phyloP scores from a whole-genome alignment of 768 basidiomycete genomes.

The Lactifluus volemus region DNA sequence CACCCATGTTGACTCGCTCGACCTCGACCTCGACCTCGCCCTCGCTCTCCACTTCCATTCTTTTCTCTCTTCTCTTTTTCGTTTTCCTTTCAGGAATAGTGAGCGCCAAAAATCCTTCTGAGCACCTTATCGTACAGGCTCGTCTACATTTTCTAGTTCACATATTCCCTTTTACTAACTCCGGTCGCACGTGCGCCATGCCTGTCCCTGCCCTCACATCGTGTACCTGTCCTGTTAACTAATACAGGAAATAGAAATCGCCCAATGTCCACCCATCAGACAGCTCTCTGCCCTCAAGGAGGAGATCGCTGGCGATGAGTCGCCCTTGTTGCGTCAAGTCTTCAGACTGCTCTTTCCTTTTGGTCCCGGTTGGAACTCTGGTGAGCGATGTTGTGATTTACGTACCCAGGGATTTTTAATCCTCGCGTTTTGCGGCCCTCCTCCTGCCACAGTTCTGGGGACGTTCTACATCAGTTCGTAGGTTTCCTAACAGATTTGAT shows the following conservation, averaged over 20 bases:
- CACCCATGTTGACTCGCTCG: background rate
- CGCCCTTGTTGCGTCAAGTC: constrained; percentile 68
- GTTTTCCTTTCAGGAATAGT: background rate
- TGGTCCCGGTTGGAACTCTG: constrained; percentile 81
- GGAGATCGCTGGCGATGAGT: constrained; percentile 52
- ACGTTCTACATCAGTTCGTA: constrained; percentile 97
- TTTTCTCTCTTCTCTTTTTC: constrained; percentile 9
- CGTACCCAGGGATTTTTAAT: background rate
- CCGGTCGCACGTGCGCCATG: constrained; percentile 20
- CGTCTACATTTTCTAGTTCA: background rate
- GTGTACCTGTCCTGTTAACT: constrained; percentile 1
- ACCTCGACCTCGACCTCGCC: background rate
- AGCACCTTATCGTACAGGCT: constrained; percentile 14
- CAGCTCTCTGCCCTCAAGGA: constrained; percentile 51
- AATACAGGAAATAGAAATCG: constrained; percentile 37
- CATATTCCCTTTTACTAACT: constrained; percentile 10
- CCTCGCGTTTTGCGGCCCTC: background rate
- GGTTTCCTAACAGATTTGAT: constrained; percentile 27
- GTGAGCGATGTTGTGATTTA: constrained; percentile 25
- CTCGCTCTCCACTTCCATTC: constrained; percentile 5
- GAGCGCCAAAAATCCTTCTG: background rate
- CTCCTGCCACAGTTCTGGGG: constrained; percentile 49
- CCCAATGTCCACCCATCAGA: constrained; percentile 33
- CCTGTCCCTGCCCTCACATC: background rate
- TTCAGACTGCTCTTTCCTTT: constrained; percentile 84